Evolutionary conservation across 192 early-diverging fungal genomes (phyloP), one percentile per base, ranked within the genome.

Genomic region (Globomyces pollinis-pini): DNA sequence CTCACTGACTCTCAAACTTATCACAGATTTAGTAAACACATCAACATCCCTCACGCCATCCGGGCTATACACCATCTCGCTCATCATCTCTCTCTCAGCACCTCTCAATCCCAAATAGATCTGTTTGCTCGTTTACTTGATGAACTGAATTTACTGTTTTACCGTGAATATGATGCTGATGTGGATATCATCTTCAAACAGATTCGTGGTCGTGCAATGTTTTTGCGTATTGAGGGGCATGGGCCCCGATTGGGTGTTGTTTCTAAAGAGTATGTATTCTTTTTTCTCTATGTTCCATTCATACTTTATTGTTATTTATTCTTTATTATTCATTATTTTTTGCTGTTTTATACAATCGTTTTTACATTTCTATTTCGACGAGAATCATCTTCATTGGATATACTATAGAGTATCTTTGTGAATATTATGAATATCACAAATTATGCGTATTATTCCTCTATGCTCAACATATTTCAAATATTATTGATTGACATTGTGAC

Each of bases 161-260:
- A 99, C 66, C 80, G 85, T 58, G 79, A 84, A 29, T 90, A 88
- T 62, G 94, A 99, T 59, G 75, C 74, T 34, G 90, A 96, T 60
- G 67, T 87, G 1, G 66, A 63, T 16, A 69, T 76, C 2, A 87
- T 92, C 23, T 52, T 86, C 39, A 71, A 75, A 32, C 91, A 94
- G 54, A 73, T 95, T 30, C 72, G 76, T 60, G 86, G 82, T 62
- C 80, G 92, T 1, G 83, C 92, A 30, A 76, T 83, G 58, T 99
- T 87, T 61, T 80, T 92, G 51, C 83, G 92, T 8, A 63, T 99
- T 21, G 90, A 85, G 9, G 74, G 65, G n/a, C 86, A 94, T 67
- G 93, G 96, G 34, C 95, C 94, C 21, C 83, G 84, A 64, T 72
- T 93, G 20, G 90, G 88, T 0, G 65, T 77, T 2, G 81, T 94